Conservation (phyloP, 169 alveolate genomes). For the Eimeria brunetti region DNA sequence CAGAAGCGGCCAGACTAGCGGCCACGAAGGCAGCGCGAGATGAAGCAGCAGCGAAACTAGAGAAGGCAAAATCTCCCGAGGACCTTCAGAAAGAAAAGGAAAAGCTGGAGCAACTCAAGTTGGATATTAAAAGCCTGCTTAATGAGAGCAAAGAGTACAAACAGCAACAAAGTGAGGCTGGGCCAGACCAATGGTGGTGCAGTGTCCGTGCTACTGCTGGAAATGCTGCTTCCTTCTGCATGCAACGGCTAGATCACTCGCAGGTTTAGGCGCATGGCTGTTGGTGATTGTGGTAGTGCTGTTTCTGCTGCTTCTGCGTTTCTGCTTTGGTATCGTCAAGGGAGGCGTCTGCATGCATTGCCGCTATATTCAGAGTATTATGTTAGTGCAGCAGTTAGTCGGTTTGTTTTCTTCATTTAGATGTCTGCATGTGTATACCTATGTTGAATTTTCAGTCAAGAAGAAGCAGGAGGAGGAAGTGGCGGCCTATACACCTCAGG, state of each 20-base stretch:
- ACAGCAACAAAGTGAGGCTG: not conserved
- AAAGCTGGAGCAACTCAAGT: not conserved
- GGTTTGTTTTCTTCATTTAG: not conserved
- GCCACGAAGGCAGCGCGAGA: conserved; percentile 38
- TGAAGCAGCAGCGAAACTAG: conserved; percentile 50
- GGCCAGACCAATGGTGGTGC: not conserved
- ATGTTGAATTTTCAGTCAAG: not conserved
- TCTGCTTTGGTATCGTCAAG: no score
- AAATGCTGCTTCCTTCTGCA: not conserved
- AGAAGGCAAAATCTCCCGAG: conserved; percentile 17
- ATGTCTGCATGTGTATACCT: not conserved
- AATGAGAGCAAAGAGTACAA: conserved; percentile 46
- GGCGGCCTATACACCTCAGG: conserved; percentile 21
- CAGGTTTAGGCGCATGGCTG: not conserved
- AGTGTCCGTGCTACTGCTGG: not conserved
- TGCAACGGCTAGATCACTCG: not conserved
- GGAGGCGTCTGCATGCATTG: not conserved
- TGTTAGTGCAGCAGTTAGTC: not conserved
- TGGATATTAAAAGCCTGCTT: not conserved
- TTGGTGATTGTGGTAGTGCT: not conserved
- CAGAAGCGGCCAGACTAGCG: conserved; percentile 54
- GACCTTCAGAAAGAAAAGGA: conserved; percentile 50
- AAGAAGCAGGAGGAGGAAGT: conserved; percentile 49
- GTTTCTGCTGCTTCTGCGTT: not conserved
- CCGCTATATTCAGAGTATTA: not conserved